A percentile compares a stretch with the other conserved stretches of the same genome.
Evolutionary conservation across 2,329 filamentous ascomycete genomes (phyloP).

Genomic region (Teratosphaeria nubilosa): DNA sequence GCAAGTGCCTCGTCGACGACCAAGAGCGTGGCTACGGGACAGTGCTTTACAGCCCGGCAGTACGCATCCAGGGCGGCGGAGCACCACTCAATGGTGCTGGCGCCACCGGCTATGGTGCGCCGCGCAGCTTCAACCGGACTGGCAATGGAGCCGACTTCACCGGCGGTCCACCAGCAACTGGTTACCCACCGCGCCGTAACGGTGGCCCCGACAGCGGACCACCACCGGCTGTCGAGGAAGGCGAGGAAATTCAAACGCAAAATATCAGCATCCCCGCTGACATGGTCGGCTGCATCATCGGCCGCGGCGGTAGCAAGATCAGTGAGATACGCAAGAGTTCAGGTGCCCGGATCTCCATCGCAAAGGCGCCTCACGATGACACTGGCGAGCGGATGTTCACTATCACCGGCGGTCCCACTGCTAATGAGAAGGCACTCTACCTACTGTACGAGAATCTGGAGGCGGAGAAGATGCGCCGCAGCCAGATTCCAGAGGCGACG

Average conservation of each 20-base stretch:
- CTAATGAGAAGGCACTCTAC: conserved; percentile 92
- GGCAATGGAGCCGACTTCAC: conserved; percentile 97
- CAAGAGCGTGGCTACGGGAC: conserved; percentile 96
- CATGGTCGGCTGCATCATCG: conserved; percentile 99
- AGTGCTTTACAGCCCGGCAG: conserved; percentile 92
- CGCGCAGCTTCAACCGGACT: conserved; percentile 74
- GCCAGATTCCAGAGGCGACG: conserved; percentile 51
- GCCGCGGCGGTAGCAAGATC: conserved; percentile 89
- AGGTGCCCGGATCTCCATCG: conserved; percentile 92
- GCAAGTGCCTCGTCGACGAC: conserved; percentile 95
- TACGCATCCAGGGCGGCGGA: conserved; percentile 65
- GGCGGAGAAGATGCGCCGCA: conserved; percentile 97
- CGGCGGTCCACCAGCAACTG: conserved; percentile 51
- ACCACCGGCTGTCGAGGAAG: conserved; percentile 86
- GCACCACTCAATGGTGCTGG: conserved; percentile 39
- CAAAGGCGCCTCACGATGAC: conserved; percentile 93
- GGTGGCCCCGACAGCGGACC: conserved; percentile 62
- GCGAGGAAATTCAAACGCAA: conserved; percentile 94
- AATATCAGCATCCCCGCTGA: conserved; percentile 99
- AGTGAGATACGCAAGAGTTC: conserved; percentile 97
- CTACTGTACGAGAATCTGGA: conserved; percentile 97
- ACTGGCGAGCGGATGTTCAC: conserved; percentile 99
- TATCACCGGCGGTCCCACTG: conserved; percentile 88
- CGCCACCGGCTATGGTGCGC: conserved; percentile 30
- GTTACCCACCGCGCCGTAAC: conserved; percentile 61